A percentile compares a stretch with the other conserved stretches of the same genome.
phyloP scores from a whole-genome alignment of 176 grass and related monocot genomes.

The Lolium rigidum region DNA sequence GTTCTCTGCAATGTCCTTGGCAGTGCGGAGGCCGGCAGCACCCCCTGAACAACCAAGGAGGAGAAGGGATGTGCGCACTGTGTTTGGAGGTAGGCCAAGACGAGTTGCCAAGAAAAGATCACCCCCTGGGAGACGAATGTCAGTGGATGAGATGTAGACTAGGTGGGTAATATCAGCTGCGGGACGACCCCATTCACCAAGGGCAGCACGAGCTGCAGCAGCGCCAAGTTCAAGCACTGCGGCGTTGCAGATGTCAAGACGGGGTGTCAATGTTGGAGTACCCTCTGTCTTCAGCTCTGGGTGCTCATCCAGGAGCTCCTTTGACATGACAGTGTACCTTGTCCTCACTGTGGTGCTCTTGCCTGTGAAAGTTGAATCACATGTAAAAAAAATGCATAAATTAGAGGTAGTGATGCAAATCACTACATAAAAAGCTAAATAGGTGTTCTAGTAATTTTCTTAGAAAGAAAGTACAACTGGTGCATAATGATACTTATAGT shows the following conservation, averaged over 20 bases:
- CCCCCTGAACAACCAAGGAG: conserved; percentile 90
- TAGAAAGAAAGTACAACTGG: background rate
- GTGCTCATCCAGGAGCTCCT: conserved; percentile 77
- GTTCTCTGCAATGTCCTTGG: conserved; percentile 97
- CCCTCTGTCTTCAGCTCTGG: conserved; percentile 79
- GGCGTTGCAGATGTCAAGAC: conserved; percentile 77
- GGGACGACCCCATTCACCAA: conserved; percentile 69
- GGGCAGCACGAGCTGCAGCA: conserved; percentile 56
- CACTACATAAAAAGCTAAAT: background rate
- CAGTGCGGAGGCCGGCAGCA: conserved; percentile 74
- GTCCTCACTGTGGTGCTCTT: conserved; percentile 83
- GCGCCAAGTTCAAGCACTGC: conserved; percentile 81
- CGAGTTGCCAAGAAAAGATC: conserved; percentile 76
- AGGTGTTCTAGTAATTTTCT: background rate
- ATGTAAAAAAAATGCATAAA: background rate
- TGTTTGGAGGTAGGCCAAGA: conserved; percentile 66
- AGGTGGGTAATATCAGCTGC: conserved; percentile 80
- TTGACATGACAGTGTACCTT: conserved; percentile 87
- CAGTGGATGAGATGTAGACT: conserved; percentile 87
- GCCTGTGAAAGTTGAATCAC: conserved; percentile 53
- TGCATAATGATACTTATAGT: background rate
- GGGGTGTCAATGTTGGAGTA: conserved; percentile 70
- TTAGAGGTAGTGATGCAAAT: conserved; percentile 20
- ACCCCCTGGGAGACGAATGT: conserved; percentile 80
- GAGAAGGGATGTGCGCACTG: conserved; percentile 68